Evolutionary conservation across 179 eudicot species (phyloP).

Genomic region (Beta corolliflora): DNA sequence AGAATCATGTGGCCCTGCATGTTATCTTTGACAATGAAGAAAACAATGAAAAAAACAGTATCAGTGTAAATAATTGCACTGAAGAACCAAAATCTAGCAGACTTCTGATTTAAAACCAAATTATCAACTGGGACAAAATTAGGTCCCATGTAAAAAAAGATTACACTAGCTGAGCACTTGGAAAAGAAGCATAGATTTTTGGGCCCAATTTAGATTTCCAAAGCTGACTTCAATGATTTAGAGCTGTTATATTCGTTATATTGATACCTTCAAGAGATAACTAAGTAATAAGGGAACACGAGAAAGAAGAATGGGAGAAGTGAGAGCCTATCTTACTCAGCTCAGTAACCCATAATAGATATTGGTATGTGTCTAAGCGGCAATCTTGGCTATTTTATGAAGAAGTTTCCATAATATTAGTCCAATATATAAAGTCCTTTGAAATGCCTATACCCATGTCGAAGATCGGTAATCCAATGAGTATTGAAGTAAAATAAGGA

Average conservation of each 20-base stretch:
- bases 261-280: neutral
- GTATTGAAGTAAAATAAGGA: too few species aligned
- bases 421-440: too few species aligned
- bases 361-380: too few species aligned
- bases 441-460: too few species aligned
- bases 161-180: conserved; percentile 28
- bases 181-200: conserved; percentile 36
- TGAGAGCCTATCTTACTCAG: neutral
- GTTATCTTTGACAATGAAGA: conserved; percentile 13
- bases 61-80: conserved; percentile 14
- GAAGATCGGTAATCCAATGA: too few species aligned
- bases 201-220: conserved; percentile 42
- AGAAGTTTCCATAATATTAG: too few species aligned
- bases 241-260: neutral
- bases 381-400: too few species aligned
- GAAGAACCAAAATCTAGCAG: conserved; percentile 10
- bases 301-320: neutral
- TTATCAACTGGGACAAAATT: conserved; percentile 12
- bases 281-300: neutral
- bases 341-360: too few species aligned
- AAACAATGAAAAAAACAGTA: conserved; percentile 7
- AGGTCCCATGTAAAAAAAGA: conserved; percentile 32
- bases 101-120: conserved; percentile 1
- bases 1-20: conserved; percentile 23
- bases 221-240: conserved; percentile 25